These are phyloP conservation scores for Bullera alba DNA, from an alignment of 768 basidiomycete species.

Conservation along the genomic window DNA sequence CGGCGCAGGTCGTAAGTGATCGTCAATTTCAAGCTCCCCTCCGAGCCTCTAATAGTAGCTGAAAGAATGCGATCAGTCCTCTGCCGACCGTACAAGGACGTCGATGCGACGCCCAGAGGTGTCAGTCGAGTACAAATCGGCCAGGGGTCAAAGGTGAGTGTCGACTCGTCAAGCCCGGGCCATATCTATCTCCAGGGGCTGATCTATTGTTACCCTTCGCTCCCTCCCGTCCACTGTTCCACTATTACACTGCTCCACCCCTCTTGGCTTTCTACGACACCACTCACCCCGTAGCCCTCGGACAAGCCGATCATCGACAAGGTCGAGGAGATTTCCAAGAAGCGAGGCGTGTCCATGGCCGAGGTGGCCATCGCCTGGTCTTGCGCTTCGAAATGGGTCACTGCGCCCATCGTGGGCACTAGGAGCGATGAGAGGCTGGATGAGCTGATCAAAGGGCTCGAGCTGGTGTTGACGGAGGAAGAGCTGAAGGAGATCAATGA, in stretches of 20 bases:
- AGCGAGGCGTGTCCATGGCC: constrained; percentile 55
- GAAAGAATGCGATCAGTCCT: constrained; percentile 26
- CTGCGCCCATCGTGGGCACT: constrained; percentile 58
- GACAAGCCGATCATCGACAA: constrained; percentile 41
- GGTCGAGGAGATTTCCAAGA: constrained; percentile 56
- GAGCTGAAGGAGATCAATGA: constrained; percentile 57
- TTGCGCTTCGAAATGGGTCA: constrained; percentile 51
- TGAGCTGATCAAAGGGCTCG: constrained; percentile 53
- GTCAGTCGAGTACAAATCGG: constrained; percentile 5
- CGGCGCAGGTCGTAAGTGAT: constrained; percentile 44
- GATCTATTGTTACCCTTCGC: not conserved
- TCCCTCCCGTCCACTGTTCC: not conserved
- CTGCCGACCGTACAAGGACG: constrained; percentile 48
- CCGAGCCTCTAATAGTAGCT: not conserved
- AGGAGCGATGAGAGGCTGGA: constrained; percentile 54
- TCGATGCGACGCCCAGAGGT: constrained; percentile 39
- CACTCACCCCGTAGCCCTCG: not conserved
- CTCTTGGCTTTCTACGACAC: not conserved
- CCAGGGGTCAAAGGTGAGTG: constrained; percentile 10
- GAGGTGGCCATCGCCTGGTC: constrained; percentile 54
- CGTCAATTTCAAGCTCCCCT: not conserved
- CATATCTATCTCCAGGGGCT: not conserved
- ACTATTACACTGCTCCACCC: not conserved
- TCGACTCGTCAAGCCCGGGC: not conserved
- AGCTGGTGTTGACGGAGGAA: constrained; percentile 54